These are phyloP conservation scores for Hyaloscypha hepaticicola DNA, from an alignment of 495 filamentous ascomycete species.

Conservation along the genomic window DNA sequence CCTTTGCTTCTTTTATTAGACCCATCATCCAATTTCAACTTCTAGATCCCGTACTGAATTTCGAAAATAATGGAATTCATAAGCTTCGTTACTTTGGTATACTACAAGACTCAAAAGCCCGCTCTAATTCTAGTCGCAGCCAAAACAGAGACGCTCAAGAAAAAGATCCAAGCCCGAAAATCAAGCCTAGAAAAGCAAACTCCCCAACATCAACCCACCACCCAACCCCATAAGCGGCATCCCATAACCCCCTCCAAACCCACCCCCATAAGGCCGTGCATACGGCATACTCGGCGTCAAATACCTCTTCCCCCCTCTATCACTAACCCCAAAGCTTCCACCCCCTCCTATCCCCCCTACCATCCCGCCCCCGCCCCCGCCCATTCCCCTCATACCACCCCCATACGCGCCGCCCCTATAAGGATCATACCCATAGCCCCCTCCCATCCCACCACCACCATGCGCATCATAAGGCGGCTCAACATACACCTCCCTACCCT, in stretches of 20 bases:
- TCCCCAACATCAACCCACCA: slow-evolving; percentile 43
- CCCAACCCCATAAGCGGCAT: slow-evolving; percentile 40
- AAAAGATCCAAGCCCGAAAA: neutral
- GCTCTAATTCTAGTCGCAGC: no score
- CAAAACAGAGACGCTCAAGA: no score
- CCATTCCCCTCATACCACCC: slow-evolving; percentile 31
- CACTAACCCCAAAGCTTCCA: no score
- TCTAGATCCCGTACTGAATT: no score
- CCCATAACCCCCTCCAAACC: slow-evolving; percentile 44
- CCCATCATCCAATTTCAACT: no score
- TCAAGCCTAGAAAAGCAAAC: slow-evolving; percentile 30
- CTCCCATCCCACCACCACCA: neutral
- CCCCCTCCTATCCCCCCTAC: no score
- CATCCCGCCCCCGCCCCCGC: no score
- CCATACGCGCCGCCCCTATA: slow-evolving; percentile 12
- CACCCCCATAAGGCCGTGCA: slow-evolving; percentile 41
- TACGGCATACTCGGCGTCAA: slow-evolving; percentile 45
- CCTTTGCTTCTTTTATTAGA: no score
- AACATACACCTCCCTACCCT: slow-evolving; percentile 49
- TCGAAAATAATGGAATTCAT: no score
- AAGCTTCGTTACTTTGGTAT: no score
- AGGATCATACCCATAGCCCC: slow-evolving; percentile 20
- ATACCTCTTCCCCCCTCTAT: no score
- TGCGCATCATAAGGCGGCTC: slow-evolving; percentile 37
- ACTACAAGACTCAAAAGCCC: no score